Evolutionary conservation across 2,329 filamentous ascomycete genomes (phyloP).

Genomic region (Calycina marina): DNA sequence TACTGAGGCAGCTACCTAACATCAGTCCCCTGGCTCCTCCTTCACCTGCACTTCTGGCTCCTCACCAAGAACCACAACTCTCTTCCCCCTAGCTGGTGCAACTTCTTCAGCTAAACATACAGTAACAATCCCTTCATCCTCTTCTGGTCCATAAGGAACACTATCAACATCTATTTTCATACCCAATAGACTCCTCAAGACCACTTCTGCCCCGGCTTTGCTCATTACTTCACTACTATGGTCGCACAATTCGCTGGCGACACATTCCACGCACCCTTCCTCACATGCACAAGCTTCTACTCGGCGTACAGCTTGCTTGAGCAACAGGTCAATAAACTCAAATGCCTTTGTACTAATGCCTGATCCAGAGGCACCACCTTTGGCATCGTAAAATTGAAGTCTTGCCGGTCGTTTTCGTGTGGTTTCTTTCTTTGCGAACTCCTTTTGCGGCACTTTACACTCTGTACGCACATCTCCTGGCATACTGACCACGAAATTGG

Average conservation of each 20-base stretch:
- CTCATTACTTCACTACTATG: constrained; percentile 86
- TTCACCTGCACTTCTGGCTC: constrained; percentile 17
- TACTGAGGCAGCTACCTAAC: too few relatives aligned
- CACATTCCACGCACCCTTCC: constrained; percentile 80
- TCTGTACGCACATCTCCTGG: constrained; percentile 89
- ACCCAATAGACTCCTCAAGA: constrained; percentile 62
- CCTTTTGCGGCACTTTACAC: constrained; percentile 80
- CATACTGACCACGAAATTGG: constrained; percentile 79
- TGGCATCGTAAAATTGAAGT: constrained; percentile 88
- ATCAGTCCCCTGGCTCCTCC: constrained; percentile 17
- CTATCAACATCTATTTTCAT: constrained; percentile 67
- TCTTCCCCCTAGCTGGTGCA: constrained; percentile 15
- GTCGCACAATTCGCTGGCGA: constrained; percentile 71
- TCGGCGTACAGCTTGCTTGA: constrained; percentile 60
- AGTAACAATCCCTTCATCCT: constrained; percentile 67
- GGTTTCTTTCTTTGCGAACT: constrained; percentile 59
- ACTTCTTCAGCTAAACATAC: constrained; percentile 46
- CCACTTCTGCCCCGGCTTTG: constrained; percentile 72
- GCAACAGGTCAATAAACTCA: constrained; percentile 71
- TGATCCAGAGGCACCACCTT: constrained; percentile 68
- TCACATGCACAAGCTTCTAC: constrained; percentile 64
- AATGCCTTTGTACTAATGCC: constrained; percentile 90
- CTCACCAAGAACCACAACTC: constrained; percentile 13
- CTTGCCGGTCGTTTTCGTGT: constrained; percentile 71
- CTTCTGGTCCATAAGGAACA: constrained; percentile 75